A percentile compares a stretch with the other conserved stretches of the same genome.
phyloP scores from a whole-genome alignment of 805 yeast genomes.

The Cyberlindnera bimundalis region DNA sequence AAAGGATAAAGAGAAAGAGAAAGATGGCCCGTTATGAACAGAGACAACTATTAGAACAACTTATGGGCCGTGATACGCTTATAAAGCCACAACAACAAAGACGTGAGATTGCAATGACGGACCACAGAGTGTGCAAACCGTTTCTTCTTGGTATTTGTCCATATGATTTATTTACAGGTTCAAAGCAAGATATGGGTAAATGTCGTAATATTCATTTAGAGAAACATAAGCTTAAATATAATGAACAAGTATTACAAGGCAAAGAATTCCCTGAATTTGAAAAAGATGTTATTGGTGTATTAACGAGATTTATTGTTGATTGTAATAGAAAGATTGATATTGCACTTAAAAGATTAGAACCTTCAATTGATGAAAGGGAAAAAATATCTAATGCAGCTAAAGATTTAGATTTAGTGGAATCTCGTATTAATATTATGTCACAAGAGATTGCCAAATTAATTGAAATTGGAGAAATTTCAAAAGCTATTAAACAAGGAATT shows the following conservation, averaged over 20 bases:
- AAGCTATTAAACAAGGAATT: constrained; percentile 47
- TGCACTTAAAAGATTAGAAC: constrained; percentile 63
- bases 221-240: constrained; percentile 69
- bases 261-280: constrained; percentile 44
- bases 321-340: constrained; percentile 61
- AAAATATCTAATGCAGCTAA: constrained; percentile 51
- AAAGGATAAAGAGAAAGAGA: neutral
- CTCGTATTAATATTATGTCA: constrained; percentile 59
- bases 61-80: constrained; percentile 63
- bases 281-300: constrained; percentile 39
- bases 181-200: constrained; percentile 78
- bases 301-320: constrained; percentile 58
- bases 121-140: constrained; percentile 68
- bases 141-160: constrained; percentile 87
- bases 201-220: constrained; percentile 77
- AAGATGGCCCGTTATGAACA: constrained; percentile 62
- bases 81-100: constrained; percentile 37
- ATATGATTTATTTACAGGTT: constrained; percentile 74
- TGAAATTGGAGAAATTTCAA: constrained; percentile 45
- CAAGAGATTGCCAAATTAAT: constrained; percentile 61
- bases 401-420: constrained; percentile 59
- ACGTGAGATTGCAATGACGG: constrained; percentile 42
- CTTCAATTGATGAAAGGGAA: constrained; percentile 69
- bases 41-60: constrained; percentile 67
- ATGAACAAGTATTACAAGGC: constrained; percentile 41